phyloP scores from a whole-genome alignment of 257 asterid genomes.

The Solanum virginianum region DNA sequence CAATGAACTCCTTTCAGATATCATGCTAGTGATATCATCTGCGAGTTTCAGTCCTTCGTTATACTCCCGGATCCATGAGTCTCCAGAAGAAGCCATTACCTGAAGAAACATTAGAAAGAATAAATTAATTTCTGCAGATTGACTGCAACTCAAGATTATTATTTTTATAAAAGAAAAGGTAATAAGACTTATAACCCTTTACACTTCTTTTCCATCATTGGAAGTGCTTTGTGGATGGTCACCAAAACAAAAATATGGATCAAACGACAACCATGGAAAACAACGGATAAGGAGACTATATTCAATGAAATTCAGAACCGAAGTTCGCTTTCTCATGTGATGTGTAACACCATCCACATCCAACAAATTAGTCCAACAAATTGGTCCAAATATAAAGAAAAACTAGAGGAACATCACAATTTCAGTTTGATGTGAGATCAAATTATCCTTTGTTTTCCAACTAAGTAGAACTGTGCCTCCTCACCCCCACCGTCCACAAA shows the following conservation, averaged over 20 bases:
- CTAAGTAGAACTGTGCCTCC: background rate
- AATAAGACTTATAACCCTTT: background rate
- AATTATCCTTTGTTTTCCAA: background rate
- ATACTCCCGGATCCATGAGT: slow-evolving; percentile 88
- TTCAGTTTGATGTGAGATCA: background rate
- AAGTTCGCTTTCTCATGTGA: background rate
- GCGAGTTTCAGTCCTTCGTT: slow-evolving; percentile 83
- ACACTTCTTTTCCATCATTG: background rate
- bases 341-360: background rate
- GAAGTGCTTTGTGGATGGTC: background rate
- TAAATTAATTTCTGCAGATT: background rate
- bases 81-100: slow-evolving; percentile 70
- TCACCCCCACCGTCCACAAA: background rate
- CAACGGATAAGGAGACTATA: background rate
- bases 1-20: slow-evolving; percentile 65
- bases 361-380: background rate
- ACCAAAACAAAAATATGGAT: background rate
- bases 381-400: background rate
- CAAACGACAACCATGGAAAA: background rate
- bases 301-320: background rate
- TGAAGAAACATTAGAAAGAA: background rate
- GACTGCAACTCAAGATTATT: background rate
- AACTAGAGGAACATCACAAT: background rate
- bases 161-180: background rate
- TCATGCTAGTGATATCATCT: slow-evolving; percentile 77